Evolutionary conservation across 1,284 basidiomycete genomes (phyloP), one percentile per base, ranked within the genome.

Genomic region (Ganoderma boninense): DNA sequence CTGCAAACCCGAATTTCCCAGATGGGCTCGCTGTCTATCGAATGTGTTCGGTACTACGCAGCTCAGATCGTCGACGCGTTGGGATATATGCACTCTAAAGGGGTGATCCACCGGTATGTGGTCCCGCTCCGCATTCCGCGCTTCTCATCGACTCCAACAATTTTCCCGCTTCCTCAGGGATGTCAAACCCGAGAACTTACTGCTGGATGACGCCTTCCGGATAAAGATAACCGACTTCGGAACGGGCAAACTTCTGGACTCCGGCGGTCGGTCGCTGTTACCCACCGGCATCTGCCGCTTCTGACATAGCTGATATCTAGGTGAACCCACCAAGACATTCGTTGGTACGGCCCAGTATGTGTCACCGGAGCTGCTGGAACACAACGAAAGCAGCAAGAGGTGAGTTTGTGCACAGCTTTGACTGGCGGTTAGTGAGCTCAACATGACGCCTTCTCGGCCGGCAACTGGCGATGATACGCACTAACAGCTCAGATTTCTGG

Each of bases 221-320:
- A 90, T 98, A 80, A 98, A 97, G 82, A 90, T 99, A 26, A 96
- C 97, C 38, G 98, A 99, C 82, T 99, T 99, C 82, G 98, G 98
- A 13, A 98, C 96, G 23, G 97, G 96, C 43, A 97, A 97, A 83
- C 87, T 97, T 73, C 84, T 97, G 62, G 89, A 90, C 74, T 80
- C 88, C 18, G 85, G 84, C 68, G 82, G 87, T 87, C 71, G 77
- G 86, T 80, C 61, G 65, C 65, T 49, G 65, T 20, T 61, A 61
- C 61, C 62, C 64, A 43, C 43, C 70, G 74, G 72, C 73, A 73
- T 61, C 8, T 72, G 23, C 73, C 70, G 72, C 65, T 72, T 46
- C 54, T 69, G 18, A 59, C 26, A 70, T 75, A 76, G 71, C 73
- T 40, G 26, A 62, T 67, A 43, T 49, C 40, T 69, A 87, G 87